Evolutionary conservation across 306 rosid species (phyloP).

Genomic region (Echinosophora koreensis): DNA sequence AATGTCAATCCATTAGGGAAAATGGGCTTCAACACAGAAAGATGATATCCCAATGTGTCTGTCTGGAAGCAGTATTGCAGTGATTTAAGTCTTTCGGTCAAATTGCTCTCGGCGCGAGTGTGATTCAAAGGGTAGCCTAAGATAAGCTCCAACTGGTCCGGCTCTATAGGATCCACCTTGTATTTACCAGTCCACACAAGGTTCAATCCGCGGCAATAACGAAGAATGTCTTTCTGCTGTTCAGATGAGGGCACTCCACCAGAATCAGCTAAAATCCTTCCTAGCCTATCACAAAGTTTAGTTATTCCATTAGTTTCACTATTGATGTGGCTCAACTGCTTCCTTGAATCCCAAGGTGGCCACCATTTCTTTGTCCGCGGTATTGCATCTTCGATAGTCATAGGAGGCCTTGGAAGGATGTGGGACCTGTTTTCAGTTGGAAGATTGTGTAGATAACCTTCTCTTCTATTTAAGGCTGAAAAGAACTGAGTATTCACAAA

Average conservation of each 20-base stretch:
- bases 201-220: constrained; percentile 64
- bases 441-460: constrained; percentile 94
- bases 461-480: constrained; percentile 79
- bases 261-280: constrained; percentile 57
- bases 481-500: constrained; percentile 68
- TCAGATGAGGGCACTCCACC: constrained; percentile 61
- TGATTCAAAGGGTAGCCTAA: constrained; percentile 84
- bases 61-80: constrained; percentile 83
- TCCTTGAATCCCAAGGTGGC: constrained; percentile 94
- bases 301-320: constrained; percentile 67
- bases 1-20: constrained; percentile 76
- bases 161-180: constrained; percentile 69
- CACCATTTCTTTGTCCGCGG: constrained; percentile 83
- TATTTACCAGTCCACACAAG: constrained; percentile 80
- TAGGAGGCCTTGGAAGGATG: constrained; percentile 67
- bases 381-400: constrained; percentile 78
- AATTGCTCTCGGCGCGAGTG: constrained; percentile 61
- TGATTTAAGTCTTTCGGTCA: constrained; percentile 64
- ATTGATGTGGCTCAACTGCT: constrained; percentile 67
- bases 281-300: constrained; percentile 72
- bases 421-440: constrained; percentile 75
- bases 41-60: constrained; percentile 82
- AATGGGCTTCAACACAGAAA: constrained; percentile 71
- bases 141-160: constrained; percentile 71
- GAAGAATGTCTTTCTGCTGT: constrained; percentile 73